Evolutionary conservation across 148 eudicot species (phyloP), one percentile per base, ranked within the genome.

Genomic region (Linanthus parryae): DNA sequence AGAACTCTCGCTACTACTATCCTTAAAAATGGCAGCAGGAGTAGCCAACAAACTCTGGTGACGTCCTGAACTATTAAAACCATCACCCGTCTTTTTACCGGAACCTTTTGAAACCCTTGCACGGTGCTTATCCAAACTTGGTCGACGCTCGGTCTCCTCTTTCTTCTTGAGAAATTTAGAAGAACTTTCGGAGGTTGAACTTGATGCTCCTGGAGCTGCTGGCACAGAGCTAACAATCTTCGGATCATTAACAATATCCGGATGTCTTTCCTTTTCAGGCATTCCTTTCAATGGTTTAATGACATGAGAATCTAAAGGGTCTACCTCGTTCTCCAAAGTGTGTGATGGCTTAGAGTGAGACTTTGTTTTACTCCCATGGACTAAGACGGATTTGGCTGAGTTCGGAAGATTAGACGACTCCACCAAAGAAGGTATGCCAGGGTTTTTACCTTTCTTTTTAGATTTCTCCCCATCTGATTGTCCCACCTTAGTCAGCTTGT

Each of bases 1-100:
- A 33, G 83, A 78, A 71, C 81, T 76, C 19, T 72, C 84, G 47
- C 76, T 69, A 64, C 75, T 72, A 22, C 28, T 64, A 68, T 74
- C 84, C 49, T 61, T 57, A 46, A 88, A 81, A 35, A 81, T 69
- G 31, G 76, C 53, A 20, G 64, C 74, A 18, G 81, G 49, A 54
- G 77, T 73, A 28, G 57, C 59, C 28, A 73, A 36, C 66, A 74
- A 50, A 34, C 66, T 70, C 61, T 72, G 78, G 42, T 66, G 61
- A 40, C 29, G 58, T 48, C 34, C 47, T 29, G 64, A 63, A 40
- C 63, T 41, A 53, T 55, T 77, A 51, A 53, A 51, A 26, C 52
- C 59, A 60, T 61, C 47, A 31, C 48, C 60, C 16, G 19, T 29
- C 36, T 28, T 48, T 53, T 62, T 54, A 51, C 14, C 52, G 11